Base-by-base conservation (phyloP, 768 basidiomycete species). In the Arthromyces matolae region DNA sequence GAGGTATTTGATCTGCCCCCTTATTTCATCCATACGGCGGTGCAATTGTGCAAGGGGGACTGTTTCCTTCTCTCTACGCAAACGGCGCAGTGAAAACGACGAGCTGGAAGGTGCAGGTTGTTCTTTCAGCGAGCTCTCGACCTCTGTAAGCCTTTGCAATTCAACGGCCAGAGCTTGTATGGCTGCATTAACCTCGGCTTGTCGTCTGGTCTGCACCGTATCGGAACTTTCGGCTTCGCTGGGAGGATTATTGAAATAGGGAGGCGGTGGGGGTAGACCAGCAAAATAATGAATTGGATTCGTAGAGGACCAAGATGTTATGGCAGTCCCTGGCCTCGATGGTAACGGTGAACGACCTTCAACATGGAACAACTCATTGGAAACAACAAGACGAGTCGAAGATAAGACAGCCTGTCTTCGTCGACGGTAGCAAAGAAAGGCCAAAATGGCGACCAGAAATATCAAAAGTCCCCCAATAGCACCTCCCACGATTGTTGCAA, bases 21-120 rank as follows among this genome's bases (percentile, higher is more conserved):
- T 49, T 54, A 56, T 55, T 24, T 32, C 24, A 14, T 48, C 31
- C 47, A 58, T 50, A 32, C 53, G 49, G 42, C 51, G 28, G 28
- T 43, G 49, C 29, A 56, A 19, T 8, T 38, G 38, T 5, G 33
- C 8, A 36, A 47, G 19, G 31, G 42, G 43, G 24, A 22, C 35
- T 29, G n/a, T n/a, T n/a, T 9, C 27, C 8, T 39, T 46, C 36
- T 50, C 45, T 12, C 45, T 50, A 3, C 42, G 35, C 14, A 34
- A 23, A 20, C 53, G 47, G 22, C 32, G 35, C 14, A 38, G 37
- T 16, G 51, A 32, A 13, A 32, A 33, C 23, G 34, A 39, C 23
- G 22, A 19, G n/a, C 24, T 14, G n/a, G 25, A 6, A 16, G 16
- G 24, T 32, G 25, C 8, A 42, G 22, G 29, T 31, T 38, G 8